Conservation (phyloP, 2,329 filamentous ascomycete genomes). For the Microcyclosporella mali region DNA sequence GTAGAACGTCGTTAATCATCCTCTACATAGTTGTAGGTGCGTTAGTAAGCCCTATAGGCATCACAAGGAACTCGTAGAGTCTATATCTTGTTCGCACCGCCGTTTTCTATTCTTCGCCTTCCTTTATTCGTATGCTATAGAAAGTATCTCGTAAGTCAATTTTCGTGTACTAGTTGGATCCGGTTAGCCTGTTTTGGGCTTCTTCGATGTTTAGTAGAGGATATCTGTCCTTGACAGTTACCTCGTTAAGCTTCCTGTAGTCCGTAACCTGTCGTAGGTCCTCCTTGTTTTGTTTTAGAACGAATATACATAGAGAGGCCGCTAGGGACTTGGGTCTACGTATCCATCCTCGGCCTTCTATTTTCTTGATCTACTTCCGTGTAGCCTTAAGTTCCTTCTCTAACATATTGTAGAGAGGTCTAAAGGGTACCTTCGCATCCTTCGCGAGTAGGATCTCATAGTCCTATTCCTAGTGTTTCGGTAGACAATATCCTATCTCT, state of each 20-base stretch:
- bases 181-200: conserved; percentile 1
- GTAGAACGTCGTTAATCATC: conserved; percentile 6
- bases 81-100: conserved; percentile 3
- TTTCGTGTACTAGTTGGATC: conserved; percentile 5
- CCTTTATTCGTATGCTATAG: background rate
- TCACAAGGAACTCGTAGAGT: background rate
- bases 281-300: conserved; percentile 1
- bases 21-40: background rate
- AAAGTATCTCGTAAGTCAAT: background rate
- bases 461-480: background rate
- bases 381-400: background rate
- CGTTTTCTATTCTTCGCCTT: conserved; percentile 5
- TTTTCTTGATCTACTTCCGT: conserved; percentile 2
- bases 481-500: background rate
- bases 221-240: conserved; percentile 5
- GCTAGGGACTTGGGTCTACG: background rate
- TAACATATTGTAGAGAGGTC: background rate
- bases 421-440: background rate
- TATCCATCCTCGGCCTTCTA: conserved; percentile 1
- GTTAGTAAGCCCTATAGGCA: background rate
- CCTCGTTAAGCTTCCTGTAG: conserved; percentile 1
- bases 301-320: background rate
- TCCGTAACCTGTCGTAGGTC: background rate
- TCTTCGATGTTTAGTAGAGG: conserved; percentile 2
- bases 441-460: conserved; percentile 2